Percentiles rank a stretch among this genome's conserved stretches.
phyloP scores from a whole-genome alignment of 2,329 filamentous ascomycete genomes.

The Colletotrichum melonis region DNA sequence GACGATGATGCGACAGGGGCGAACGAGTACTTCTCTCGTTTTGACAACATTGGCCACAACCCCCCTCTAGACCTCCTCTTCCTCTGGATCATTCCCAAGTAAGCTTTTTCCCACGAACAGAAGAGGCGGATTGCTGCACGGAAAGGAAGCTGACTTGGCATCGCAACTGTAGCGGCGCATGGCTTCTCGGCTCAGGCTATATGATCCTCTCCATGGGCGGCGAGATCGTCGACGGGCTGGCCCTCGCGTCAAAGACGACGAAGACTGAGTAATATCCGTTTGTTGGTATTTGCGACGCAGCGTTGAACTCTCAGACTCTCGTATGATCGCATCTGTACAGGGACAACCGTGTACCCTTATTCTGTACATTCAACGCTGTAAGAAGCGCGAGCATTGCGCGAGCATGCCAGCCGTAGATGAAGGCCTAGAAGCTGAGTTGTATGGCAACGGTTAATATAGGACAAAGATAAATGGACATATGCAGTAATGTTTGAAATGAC shows the following conservation, averaged over 20 bases:
- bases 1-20: constrained; percentile 52
- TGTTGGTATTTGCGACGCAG: neutral
- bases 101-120: constrained; percentile 40
- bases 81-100: constrained; percentile 71
- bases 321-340: no score
- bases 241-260: constrained; percentile 47
- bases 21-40: constrained; percentile 67
- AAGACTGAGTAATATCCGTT: constrained; percentile 52
- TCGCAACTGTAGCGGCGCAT: constrained; percentile 56
- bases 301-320: no score
- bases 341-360: accelerated
- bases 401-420: no score
- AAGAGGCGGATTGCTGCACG: no score
- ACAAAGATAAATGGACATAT: neutral
- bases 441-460: neutral
- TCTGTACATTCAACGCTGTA: neutral
- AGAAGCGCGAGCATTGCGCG: no score
- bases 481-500: neutral
- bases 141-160: neutral
- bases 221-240: constrained; percentile 61
- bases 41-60: constrained; percentile 70
- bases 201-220: constrained; percentile 61
- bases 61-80: constrained; percentile 53
- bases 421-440: no score
- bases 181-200: constrained; percentile 64